Percentiles rank a stretch among this genome's conserved stretches.
Evolutionary conservation across 163 green algal genomes (phyloP).

Genomic region (Chlorella variabilis): DNA sequence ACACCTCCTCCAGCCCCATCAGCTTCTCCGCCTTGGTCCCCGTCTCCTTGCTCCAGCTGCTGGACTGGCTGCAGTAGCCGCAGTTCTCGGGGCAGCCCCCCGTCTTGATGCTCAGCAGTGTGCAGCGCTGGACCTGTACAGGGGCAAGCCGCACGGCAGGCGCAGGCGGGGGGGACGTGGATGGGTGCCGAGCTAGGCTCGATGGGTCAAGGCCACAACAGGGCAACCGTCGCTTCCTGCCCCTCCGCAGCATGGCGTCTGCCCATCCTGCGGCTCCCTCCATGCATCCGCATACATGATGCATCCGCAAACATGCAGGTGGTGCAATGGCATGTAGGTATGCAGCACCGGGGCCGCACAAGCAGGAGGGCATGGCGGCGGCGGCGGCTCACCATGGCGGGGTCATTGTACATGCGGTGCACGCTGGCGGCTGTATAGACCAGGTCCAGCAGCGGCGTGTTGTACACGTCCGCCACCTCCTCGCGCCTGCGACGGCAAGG

Average conservation of each 20-base stretch:
- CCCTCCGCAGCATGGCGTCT: no score
- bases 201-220: no score
- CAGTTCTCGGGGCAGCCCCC: slow-evolving; percentile 99
- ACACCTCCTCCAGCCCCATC: slow-evolving; percentile 94
- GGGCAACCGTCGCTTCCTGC: no score
- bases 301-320: no score
- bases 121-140: slow-evolving; percentile 96
- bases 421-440: slow-evolving; percentile 87
- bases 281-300: no score
- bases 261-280: no score
- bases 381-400: slow-evolving; percentile 86
- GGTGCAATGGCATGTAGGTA: no score
- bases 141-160: not conserved
- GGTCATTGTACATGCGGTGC: slow-evolving; percentile 94
- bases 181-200: not conserved
- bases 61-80: slow-evolving; percentile 96
- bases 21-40: slow-evolving; percentile 95
- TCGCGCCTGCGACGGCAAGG: slow-evolving; percentile 71
- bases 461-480: slow-evolving; percentile 94
- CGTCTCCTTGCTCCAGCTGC: slow-evolving; percentile 82
- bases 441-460: slow-evolving; percentile 94
- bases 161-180: not conserved
- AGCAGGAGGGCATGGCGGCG: no score
- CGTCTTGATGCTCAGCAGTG: slow-evolving; percentile 98
- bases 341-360: no score